Percentiles rank a stretch among this genome's conserved stretches.
Evolutionary conservation across 371 early-diverging fungal genomes (phyloP).

Genomic region (Cladochytrium tenue): DNA sequence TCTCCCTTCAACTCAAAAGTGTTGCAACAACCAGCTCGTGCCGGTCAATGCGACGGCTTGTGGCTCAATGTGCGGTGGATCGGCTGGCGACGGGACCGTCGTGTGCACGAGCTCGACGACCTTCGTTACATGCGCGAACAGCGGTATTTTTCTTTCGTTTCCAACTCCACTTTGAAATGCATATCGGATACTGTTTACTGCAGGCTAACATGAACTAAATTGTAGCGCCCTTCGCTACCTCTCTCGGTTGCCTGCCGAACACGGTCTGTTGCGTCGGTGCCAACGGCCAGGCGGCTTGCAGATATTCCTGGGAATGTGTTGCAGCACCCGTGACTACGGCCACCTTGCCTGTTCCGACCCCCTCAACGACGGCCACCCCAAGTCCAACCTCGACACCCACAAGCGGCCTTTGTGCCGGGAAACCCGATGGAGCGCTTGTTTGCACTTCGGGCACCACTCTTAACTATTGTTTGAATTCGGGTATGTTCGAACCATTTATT

Average conservation of each 20-base stretch:
- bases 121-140: neutral
- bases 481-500: neutral
- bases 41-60: neutral
- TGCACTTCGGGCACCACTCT: constrained; percentile 9
- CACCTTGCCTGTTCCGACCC: neutral
- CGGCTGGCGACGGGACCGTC: neutral
- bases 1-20: neutral
- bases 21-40: constrained; percentile 1
- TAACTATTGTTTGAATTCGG: neutral
- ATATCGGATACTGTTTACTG: too few relatives aligned
- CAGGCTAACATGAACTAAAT: too few relatives aligned
- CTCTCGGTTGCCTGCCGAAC: neutral
- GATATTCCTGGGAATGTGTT: neutral
- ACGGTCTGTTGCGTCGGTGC: neutral
- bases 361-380: neutral
- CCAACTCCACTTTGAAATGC: too few relatives aligned
- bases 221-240: neutral
- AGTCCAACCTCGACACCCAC: neutral
- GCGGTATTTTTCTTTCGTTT: neutral
- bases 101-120: neutral
- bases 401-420: neutral
- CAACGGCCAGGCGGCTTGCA: neutral
- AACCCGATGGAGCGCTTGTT: constrained; percentile 2
- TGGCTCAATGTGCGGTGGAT: neutral
- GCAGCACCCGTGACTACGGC: neutral